Conservation (phyloP, 805 yeast genomes). For the Barnettozyma sp. region DNA sequence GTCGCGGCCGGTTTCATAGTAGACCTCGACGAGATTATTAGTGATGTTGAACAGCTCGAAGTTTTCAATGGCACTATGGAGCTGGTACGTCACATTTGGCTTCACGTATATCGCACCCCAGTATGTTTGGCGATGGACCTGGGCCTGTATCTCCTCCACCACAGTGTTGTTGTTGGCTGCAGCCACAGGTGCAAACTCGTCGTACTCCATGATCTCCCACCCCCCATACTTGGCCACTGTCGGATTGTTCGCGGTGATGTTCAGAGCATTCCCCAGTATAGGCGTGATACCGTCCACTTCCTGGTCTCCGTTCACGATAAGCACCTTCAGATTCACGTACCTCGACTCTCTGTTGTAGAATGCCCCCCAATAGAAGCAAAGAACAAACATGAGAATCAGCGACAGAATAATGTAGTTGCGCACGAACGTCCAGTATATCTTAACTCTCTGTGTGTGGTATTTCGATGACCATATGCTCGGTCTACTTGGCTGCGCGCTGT, state of each 20-base stretch:
- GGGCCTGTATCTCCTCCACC: slow-evolving; percentile 33
- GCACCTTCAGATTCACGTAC: slow-evolving; percentile 14
- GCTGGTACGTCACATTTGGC: slow-evolving; percentile 36
- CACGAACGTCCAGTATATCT: slow-evolving; percentile 14
- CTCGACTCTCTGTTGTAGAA: slow-evolving; percentile 18
- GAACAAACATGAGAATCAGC: slow-evolving; percentile 20
- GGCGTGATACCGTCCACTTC: slow-evolving; percentile 13
- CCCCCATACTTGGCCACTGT: slow-evolving; percentile 19
- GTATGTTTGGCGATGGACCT: slow-evolving; percentile 44
- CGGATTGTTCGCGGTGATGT: slow-evolving; percentile 2
- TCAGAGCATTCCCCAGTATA: slow-evolving; percentile 15
- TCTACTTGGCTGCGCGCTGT: not conserved
- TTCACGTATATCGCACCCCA: slow-evolving; percentile 57
- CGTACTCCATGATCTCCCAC: slow-evolving; percentile 24
- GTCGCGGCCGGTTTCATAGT: slow-evolving; percentile 63
- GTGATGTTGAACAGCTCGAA: slow-evolving; percentile 20
- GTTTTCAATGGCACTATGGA: slow-evolving; percentile 22
- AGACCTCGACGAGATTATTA: slow-evolving; percentile 28
- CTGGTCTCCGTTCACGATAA: slow-evolving; percentile 24
- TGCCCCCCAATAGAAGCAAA: slow-evolving; percentile 30
- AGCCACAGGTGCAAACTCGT: slow-evolving; percentile 20
- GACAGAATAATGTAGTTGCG: slow-evolving; percentile 20
- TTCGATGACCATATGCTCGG: slow-evolving; percentile 2
- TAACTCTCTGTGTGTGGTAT: slow-evolving; percentile 12
- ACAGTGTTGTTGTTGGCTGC: slow-evolving; percentile 15